A percentile compares a stretch with the other conserved stretches of the same genome.
Conservation (phyloP, 371 early-diverging fungal genomes). For the Rhizopus arrhizus region DNA sequence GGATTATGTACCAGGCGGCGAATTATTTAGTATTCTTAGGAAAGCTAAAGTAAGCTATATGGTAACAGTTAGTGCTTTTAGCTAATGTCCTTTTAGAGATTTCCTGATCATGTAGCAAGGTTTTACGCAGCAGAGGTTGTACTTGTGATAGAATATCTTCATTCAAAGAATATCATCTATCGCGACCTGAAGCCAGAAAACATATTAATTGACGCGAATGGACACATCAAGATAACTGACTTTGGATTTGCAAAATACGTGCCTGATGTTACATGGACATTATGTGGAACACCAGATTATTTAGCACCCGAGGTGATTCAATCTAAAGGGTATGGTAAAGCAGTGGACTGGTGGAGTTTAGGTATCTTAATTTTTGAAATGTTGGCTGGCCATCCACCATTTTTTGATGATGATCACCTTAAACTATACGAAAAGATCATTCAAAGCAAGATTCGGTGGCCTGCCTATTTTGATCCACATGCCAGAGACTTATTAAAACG, state of each 20-base stretch:
- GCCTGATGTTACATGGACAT: slow-evolving; percentile 75
- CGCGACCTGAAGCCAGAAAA: slow-evolving; percentile 91
- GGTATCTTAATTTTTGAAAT: slow-evolving; percentile 98
- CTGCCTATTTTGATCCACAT: slow-evolving; percentile 85
- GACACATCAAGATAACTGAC: slow-evolving; percentile 94
- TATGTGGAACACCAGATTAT: slow-evolving; percentile 99
- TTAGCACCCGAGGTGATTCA: slow-evolving; percentile 98
- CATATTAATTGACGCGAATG: slow-evolving; percentile 78
- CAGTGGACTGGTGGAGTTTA: slow-evolving; percentile 99
- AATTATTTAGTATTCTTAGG: slow-evolving; percentile 87
- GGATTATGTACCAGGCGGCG: slow-evolving; percentile 92
- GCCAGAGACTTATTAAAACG: slow-evolving; percentile 93
- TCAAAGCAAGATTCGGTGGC: slow-evolving; percentile 85
- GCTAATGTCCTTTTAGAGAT: slow-evolving; percentile 49
- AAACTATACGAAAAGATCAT: slow-evolving; percentile 95
- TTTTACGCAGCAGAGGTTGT: slow-evolving; percentile 71
- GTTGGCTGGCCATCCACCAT: slow-evolving; percentile 94
- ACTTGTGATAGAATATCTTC: slow-evolving; percentile 81
- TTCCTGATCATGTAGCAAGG: slow-evolving; percentile 82
- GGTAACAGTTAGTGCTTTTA: not conserved
- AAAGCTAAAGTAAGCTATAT: slow-evolving; percentile 41
- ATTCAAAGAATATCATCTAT: slow-evolving; percentile 80
- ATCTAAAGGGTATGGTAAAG: slow-evolving; percentile 94
- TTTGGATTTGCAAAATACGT: slow-evolving; percentile 91
- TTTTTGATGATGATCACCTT: slow-evolving; percentile 93